These are phyloP conservation scores for Chenopodium album DNA, from an alignment of 148 eudicot genomes.

Conservation along the genomic window DNA sequence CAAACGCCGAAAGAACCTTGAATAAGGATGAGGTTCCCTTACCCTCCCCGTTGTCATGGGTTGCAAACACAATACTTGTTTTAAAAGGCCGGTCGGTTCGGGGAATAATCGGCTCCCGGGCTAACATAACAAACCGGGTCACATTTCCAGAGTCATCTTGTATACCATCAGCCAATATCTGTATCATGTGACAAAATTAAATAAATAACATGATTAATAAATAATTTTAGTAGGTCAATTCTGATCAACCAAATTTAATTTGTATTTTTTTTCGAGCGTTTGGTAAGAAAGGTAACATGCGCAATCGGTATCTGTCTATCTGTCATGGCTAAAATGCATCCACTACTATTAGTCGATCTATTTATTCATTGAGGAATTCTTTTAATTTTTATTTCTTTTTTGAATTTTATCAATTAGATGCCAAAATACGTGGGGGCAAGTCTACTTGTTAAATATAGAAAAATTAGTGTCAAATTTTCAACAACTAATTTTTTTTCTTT, in stretches of 20 bases:
- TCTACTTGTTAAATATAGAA: background rate
- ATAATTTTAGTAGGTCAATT: constrained; percentile 10
- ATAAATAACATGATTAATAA: background rate
- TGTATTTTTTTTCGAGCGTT: background rate
- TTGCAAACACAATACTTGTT: constrained; percentile 94
- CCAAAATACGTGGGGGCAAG: constrained; percentile 11
- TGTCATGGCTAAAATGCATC: constrained; percentile 15
- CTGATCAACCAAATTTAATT: background rate
- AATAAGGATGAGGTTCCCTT: constrained; percentile 86
- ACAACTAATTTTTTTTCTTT: background rate
- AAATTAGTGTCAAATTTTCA: background rate
- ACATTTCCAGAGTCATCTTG: constrained; percentile 88
- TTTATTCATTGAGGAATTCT: background rate
- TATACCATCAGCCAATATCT: constrained; percentile 74
- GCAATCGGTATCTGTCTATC: constrained; percentile 12
- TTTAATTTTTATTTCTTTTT: too few species aligned
- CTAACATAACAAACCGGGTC: constrained; percentile 91
- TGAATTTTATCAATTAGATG: background rate
- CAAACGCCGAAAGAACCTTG: constrained; percentile 97
- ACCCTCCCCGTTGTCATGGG: constrained; percentile 45
- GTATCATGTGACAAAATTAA: constrained; percentile 3
- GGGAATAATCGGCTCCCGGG: constrained; percentile 91
- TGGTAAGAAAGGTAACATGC: constrained; percentile 15
- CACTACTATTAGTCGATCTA: background rate
- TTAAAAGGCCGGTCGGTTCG: constrained; percentile 86